These are phyloP conservation scores for Plasmodium ovale DNA, from an alignment of 169 alveolate genomes.

Conservation along the genomic window DNA sequence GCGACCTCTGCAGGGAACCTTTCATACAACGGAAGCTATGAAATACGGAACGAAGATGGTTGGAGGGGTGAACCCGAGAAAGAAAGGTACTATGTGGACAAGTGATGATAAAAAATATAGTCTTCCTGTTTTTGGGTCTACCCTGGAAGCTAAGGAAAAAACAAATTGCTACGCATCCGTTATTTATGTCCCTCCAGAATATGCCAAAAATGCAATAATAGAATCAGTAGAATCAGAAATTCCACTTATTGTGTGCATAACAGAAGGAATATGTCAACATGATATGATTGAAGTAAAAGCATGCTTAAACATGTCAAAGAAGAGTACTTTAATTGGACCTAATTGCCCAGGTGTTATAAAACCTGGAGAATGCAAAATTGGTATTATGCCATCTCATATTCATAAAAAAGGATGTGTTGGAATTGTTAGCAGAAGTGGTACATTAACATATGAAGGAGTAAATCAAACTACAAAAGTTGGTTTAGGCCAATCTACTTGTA, in stretches of 20 bases:
- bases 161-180: conserved; percentile 96
- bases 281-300: conserved; percentile 97
- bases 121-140: conserved; percentile 85
- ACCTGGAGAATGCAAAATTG: conserved; percentile 99
- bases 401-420: conserved; percentile 92
- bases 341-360: conserved; percentile 99
- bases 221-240: conserved; percentile 97
- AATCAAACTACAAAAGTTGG: conserved; percentile 97
- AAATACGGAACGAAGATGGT: conserved; percentile 93
- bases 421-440: conserved; percentile 94
- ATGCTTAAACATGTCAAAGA: conserved; percentile 85
- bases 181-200: conserved; percentile 96
- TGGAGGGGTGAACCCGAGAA: conserved; percentile 95
- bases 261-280: conserved; percentile 98
- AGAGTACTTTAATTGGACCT: conserved; percentile 96
- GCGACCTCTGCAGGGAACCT: conserved; percentile 90
- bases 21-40: conserved; percentile 93
- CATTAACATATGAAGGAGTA: conserved; percentile 98
- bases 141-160: conserved; percentile 80
- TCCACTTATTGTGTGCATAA: conserved; percentile 95
- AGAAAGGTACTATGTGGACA: conserved; percentile 90
- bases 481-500: conserved; percentile 97
- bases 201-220: conserved; percentile 95
- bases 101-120: conserved; percentile 81
- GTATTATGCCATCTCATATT: conserved; percentile 98